Percentiles rank a stretch among this genome's conserved stretches.
These are phyloP conservation scores for Toxicodendron radicans DNA, from an alignment of 345 rosid genomes.

Conservation along the genomic window DNA sequence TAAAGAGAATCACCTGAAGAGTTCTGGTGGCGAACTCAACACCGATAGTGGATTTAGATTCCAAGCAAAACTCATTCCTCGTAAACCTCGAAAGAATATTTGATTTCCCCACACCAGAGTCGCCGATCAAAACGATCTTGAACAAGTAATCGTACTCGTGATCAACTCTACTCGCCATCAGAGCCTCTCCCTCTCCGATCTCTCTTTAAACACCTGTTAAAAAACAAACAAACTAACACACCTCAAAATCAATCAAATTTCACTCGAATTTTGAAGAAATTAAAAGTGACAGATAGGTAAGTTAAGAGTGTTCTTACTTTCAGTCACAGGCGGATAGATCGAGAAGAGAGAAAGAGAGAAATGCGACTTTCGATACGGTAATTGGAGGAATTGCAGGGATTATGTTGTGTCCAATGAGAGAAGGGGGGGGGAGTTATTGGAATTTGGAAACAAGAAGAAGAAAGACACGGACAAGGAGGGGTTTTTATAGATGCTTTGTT, in stretches of 20 bases:
- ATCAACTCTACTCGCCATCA: constrained; percentile 59
- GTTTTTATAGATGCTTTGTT: not conserved
- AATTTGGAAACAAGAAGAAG: not conserved
- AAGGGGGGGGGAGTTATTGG: not conserved
- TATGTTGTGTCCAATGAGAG: not conserved
- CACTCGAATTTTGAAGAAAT: not conserved
- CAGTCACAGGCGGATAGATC: constrained; percentile 35
- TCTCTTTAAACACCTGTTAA: constrained; percentile 31
- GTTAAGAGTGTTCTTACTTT: constrained; percentile 11
- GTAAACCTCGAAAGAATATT: constrained; percentile 72
- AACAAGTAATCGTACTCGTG: constrained; percentile 69
- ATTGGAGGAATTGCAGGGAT: constrained; percentile 1
- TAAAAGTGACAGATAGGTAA: not conserved
- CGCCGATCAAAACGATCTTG: constrained; percentile 81
- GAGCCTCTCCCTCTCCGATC: constrained; percentile 22
- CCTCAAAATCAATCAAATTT: constrained; percentile 13
- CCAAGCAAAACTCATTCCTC: constrained; percentile 70
- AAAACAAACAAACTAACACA: constrained; percentile 16
- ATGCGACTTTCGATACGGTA: not conserved
- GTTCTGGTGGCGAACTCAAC: constrained; percentile 78
- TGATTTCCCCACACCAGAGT: constrained; percentile 79
- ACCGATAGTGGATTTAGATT: constrained; percentile 73
- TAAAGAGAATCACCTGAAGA: constrained; percentile 40
- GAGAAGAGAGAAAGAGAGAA: constrained; percentile 26
- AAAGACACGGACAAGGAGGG: not conserved